phyloP scores from a whole-genome alignment of 345 rosid genomes.

The Eutrema heterophyllum region DNA sequence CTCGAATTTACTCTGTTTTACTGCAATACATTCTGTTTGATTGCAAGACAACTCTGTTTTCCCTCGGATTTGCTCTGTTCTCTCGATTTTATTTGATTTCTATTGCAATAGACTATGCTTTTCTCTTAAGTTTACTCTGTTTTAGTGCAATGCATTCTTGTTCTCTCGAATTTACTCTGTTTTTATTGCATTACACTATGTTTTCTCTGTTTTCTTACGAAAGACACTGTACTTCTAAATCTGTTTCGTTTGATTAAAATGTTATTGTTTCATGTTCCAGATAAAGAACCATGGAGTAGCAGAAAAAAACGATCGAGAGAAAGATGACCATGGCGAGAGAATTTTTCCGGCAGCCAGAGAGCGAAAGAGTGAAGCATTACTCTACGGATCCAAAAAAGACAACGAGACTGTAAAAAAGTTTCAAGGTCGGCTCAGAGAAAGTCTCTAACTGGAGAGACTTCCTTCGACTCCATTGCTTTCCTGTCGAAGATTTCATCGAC shows the following conservation, averaged over 20 bases:
- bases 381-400: conserved; percentile 59
- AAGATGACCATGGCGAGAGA: conserved; percentile 41
- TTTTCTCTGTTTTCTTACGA: neutral
- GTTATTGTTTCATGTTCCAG: conserved; percentile 26
- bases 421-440: conserved; percentile 56
- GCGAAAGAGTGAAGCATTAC: conserved; percentile 60
- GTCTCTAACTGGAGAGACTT: conserved; percentile 84
- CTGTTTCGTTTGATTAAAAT: neutral
- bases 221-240: neutral
- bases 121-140: neutral
- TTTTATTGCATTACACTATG: neutral
- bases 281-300: conserved; percentile 70
- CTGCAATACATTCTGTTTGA: neutral
- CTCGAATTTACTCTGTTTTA: neutral
- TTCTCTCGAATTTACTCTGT: neutral
- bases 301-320: conserved; percentile 23
- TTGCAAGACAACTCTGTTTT: neutral
- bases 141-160: neutral
- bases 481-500: conserved; percentile 48
- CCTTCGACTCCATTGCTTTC: conserved; percentile 71
- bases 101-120: neutral
- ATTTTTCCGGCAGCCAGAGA: conserved; percentile 59
- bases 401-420: conserved; percentile 68
- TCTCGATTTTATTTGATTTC: neutral
- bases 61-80: neutral